Percentiles rank a stretch among this genome's conserved stretches.
These are phyloP conservation scores for Cladosporium sphaerospermum DNA, from an alignment of 2,329 filamentous ascomycete genomes.

Conservation along the genomic window DNA sequence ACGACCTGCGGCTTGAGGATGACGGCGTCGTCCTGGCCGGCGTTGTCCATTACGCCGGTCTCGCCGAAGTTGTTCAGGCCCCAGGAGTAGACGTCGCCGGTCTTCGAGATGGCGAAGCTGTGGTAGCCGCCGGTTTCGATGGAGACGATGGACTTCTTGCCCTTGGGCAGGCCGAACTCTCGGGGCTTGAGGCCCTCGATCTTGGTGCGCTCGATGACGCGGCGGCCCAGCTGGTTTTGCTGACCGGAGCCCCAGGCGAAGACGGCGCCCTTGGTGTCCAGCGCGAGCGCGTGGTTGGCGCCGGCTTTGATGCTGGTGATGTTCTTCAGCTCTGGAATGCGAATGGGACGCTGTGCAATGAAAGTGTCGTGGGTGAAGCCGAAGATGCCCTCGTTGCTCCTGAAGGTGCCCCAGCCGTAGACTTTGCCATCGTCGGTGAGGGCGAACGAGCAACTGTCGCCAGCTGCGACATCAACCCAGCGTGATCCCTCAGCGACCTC, in stretches of 20 bases:
- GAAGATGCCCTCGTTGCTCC: constrained; percentile 60
- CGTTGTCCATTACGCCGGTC: constrained; percentile 59
- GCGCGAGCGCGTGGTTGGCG: constrained; percentile 64
- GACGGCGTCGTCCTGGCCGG: constrained; percentile 62
- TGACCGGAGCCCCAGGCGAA: constrained; percentile 68
- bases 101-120: constrained; percentile 66
- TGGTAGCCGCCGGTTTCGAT: constrained; percentile 72
- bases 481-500: constrained; percentile 50
- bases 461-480: constrained; percentile 63
- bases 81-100: constrained; percentile 70
- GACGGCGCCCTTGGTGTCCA: constrained; percentile 59
- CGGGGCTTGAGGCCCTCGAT: constrained; percentile 50
- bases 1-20: constrained; percentile 67
- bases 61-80: constrained; percentile 84
- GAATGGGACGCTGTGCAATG: constrained; percentile 46
- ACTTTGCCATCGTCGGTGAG: constrained; percentile 69
- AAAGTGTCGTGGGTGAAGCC: constrained; percentile 54
- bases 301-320: constrained; percentile 60
- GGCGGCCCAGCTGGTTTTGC: constrained; percentile 63
- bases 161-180: constrained; percentile 49
- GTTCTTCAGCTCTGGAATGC: constrained; percentile 59
- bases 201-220: constrained; percentile 55
- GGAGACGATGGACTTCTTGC: constrained; percentile 48
- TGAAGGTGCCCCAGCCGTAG: constrained; percentile 80
- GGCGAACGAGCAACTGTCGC: constrained; percentile 69